Base-by-base conservation (phyloP, 257 asterid genomes). In the Henckelia pumila region DNA sequence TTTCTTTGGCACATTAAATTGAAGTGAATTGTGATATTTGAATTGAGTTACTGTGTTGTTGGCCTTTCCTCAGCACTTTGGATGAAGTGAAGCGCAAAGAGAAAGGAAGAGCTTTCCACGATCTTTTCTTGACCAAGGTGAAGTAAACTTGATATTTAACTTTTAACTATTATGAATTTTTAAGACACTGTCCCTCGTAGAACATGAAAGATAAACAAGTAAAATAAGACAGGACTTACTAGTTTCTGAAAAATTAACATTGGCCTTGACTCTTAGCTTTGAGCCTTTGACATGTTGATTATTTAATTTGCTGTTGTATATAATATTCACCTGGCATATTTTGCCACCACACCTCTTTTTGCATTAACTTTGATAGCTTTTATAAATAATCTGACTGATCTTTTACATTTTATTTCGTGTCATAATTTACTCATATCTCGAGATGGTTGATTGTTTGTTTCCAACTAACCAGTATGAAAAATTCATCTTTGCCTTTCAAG, bases 101-200 rank as follows among this genome's bases (percentile, higher is more conserved):
- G 86, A 92, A 88, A 82, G 98, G 92, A 78, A 78, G 97, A 80
- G 81, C 76, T 74, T 92, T 92, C 74, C 89, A 92, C 76, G 96
- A 89, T 66, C 82, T 89, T 73, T 92, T 92, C 84, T 83, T 92
- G 76, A 92, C 96, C 76, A 89, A 92, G 98, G 98, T 92, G 70
- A 71, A 47, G 14, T 40, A 14, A 16, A 16, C 28, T 47, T 16
- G 55, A 47, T 5, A 4, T 14, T 5, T 16, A 47, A 5, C 50
- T 35, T 35, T 40, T 40, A 40, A 40, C n/a, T 40, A 40, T 40
- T 47, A 16, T 47, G 20, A 40, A 40, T 40, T 40, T 40, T 6
- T 19, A 40, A 37, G 17, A 37, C 19, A 14, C 52, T 1, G 19
- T 40, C 19, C 19, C n/a, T 40, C 13, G 19, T 11, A 40, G 7